Evolutionary conservation across 257 asterid species (phyloP), one percentile per base, ranked within the genome.

Genomic region (Oldenlandia corymbosa): DNA sequence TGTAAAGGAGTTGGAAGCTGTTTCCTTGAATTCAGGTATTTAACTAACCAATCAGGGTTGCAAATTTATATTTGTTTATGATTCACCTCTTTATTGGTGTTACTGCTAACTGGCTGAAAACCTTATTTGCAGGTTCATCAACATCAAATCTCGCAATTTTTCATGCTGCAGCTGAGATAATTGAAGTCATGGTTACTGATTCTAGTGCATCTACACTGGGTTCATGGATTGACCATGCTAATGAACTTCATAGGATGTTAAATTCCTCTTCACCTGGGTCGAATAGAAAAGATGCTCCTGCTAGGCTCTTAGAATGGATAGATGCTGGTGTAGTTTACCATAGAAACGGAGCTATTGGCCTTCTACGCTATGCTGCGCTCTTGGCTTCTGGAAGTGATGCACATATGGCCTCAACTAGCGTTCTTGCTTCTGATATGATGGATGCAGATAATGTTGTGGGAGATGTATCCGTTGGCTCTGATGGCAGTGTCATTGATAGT

Each of bases 321-420:
- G 99, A 93, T 83, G 96, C 96, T 60, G 80, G 97, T 60, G 95
- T 90, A 58, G 96, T 93, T 75, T 93, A 90, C 86, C 96, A 93
- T 62, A 90, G 81, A 68, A 90, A 86, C 70, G 99, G 97, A 42
- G 78, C 83, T 47, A 76, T 81, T 79, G 95, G 95, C 51, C 86
- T 87, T 55, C 71, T 87, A 76, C 82, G 84, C 23, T 84, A 87
- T 79, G 85, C 85, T 75, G 92, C 88, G 60, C 81, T 87, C 54
- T 70, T 93, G 84, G 95, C 91, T 68, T 93, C 97, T 62, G 97
- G 97, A 58, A 95, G 96, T 68, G 99, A 93, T 68, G 90, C 88
- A 50, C 96, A 89, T 75, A 83, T 89, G 95, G 93, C 90, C 58
- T 81, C 96, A 62, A 78, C 91, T 75, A 87, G 94, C 64, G 84